Conservation (phyloP, 148 eudicot genomes). For the Rhododendron ferrugineum region DNA sequence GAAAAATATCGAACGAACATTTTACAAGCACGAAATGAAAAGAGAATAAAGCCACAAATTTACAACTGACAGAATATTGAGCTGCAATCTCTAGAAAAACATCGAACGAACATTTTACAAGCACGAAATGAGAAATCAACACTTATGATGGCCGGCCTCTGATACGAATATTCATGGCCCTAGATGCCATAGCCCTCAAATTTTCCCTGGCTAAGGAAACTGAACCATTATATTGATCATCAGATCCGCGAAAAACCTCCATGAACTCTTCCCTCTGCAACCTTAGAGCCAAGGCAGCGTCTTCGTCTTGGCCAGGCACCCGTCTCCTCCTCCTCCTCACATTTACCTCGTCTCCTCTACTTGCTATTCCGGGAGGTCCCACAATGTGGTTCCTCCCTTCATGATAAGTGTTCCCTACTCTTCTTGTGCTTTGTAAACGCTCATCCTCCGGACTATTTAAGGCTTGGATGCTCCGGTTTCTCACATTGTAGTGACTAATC, state of each 20-base stretch:
- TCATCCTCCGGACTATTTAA: slow-evolving; percentile 33
- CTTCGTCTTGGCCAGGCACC: slow-evolving; percentile 61
- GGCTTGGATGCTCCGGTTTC: slow-evolving; percentile 19
- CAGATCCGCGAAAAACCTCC: slow-evolving; percentile 42
- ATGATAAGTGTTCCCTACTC: background rate
- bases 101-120: background rate
- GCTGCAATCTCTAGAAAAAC: background rate
- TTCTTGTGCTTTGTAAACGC: slow-evolving; percentile 4
- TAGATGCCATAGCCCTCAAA: slow-evolving; percentile 57
- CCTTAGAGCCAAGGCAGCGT: slow-evolving; percentile 54
- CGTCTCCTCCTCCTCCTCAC: slow-evolving; percentile 20
- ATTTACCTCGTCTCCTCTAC: slow-evolving; percentile 12
- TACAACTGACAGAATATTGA: background rate
- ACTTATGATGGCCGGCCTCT: slow-evolving; percentile 10
- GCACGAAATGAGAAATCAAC: background rate
- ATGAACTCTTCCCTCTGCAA: slow-evolving; percentile 77
- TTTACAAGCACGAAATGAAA: background rate
- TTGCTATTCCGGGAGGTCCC: slow-evolving; percentile 15
- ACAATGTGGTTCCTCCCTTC: slow-evolving; percentile 10
- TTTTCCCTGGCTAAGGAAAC: slow-evolving; percentile 52
- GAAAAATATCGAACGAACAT: background rate
- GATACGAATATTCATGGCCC: slow-evolving; percentile 16
- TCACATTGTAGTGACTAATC: slow-evolving; percentile 19
- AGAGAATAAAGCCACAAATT: background rate
- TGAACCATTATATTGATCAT: slow-evolving; percentile 25